Evolutionary conservation across 805 yeast genomes (phyloP).

Genomic region (Cyberlindnera sargentensis): DNA sequence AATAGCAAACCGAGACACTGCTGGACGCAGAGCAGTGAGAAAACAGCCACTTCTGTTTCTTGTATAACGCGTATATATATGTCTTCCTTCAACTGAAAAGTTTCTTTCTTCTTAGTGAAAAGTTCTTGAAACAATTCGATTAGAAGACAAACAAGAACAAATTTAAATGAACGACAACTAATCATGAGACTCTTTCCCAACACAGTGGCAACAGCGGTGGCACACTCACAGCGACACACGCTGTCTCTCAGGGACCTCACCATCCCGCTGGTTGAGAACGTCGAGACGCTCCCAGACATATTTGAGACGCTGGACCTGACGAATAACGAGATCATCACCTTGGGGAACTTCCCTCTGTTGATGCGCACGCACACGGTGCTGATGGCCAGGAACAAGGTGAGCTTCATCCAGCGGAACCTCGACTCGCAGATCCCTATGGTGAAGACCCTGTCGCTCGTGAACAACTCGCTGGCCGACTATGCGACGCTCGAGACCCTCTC

Average conservation of each 20-base stretch:
- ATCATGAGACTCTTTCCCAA: slow-evolving; percentile 1
- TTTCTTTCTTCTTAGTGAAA: no score
- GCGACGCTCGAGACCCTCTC: slow-evolving; percentile 34
- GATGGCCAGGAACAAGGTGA: slow-evolving; percentile 56
- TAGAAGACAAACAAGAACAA: no score
- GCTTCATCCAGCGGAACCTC: slow-evolving; percentile 31
- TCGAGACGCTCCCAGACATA: slow-evolving; percentile 24
- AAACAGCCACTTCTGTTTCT: no score
- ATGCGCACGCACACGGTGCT: slow-evolving; percentile 44
- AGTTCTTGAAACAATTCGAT: no score
- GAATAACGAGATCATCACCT: slow-evolving; percentile 56
- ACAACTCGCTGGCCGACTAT: slow-evolving; percentile 44
- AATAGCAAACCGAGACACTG: no score
- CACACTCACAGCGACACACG: not conserved
- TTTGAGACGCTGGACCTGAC: slow-evolving; percentile 61
- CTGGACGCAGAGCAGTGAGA: no score
- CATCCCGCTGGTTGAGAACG: slow-evolving; percentile 1
- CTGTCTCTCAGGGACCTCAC: slow-evolving; percentile 1
- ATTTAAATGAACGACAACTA: no score
- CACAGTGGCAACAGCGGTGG: not conserved
- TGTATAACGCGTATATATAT: no score
- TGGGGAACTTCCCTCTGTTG: slow-evolving; percentile 45
- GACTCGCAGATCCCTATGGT: slow-evolving; percentile 38
- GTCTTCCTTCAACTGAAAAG: no score
- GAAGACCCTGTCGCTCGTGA: slow-evolving; percentile 41